Conservation (phyloP, 2,329 filamentous ascomycete genomes). For the Cryphonectria nitschkei region DNA sequence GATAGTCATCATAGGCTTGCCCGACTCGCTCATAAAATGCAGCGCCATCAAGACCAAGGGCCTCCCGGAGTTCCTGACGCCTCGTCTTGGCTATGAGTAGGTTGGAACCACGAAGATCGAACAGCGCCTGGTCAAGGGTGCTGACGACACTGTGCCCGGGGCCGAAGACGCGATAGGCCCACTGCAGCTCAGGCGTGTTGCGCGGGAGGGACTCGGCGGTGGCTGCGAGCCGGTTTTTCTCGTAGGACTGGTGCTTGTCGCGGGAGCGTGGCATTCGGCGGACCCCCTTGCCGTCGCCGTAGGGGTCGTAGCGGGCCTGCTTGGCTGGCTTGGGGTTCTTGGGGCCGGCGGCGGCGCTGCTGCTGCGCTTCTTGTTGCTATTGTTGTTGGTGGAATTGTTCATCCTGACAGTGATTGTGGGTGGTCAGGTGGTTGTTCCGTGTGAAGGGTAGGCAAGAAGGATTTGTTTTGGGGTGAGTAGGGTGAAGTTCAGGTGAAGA, state of each 20-base stretch:
- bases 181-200: conserved; percentile 9
- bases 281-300: not conserved
- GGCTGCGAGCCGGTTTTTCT: not conserved
- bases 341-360: not conserved
- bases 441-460: not conserved
- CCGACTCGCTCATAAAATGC: not conserved
- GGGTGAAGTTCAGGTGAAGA: not conserved
- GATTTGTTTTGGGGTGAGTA: not conserved
- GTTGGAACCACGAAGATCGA: not conserved
- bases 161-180: conserved; percentile 26
- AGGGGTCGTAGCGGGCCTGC: not conserved
- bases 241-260: not conserved
- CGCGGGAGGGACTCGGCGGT: conserved; percentile 2
- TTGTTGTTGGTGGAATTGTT: not conserved
- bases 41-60: not conserved
- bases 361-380: not conserved
- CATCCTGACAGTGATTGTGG: not conserved
- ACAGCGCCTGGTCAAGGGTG: not conserved
- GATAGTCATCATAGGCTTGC: conserved; percentile 6
- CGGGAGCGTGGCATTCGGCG: not conserved
- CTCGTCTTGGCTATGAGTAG: not conserved
- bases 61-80: not conserved
- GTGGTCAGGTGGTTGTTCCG: not conserved
- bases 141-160: conserved; percentile 9
- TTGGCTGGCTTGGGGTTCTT: not conserved